A percentile compares a stretch with the other conserved stretches of the same genome.
phyloP scores from a whole-genome alignment of 73 alveolate species.

The Paramecium octaurelia region DNA sequence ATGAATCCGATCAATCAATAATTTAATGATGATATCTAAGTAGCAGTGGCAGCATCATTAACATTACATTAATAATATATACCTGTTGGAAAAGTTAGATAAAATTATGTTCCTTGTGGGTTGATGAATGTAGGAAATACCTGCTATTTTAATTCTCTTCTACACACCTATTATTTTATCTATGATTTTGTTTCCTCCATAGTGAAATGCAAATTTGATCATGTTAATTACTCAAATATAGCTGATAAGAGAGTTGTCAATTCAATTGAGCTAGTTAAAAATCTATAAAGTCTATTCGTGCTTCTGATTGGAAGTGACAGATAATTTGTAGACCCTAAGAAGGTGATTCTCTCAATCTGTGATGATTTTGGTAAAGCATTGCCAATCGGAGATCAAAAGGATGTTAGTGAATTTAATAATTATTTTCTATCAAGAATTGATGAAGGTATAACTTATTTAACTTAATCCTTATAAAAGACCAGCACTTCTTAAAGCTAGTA shows the following conservation, averaged over 20 bases:
- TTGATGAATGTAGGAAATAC: conserved; percentile 84
- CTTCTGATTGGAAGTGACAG: conserved; percentile 67
- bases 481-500: background rate
- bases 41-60: background rate
- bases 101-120: conserved; percentile 73
- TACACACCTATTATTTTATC: conserved; percentile 73
- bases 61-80: background rate
- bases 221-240: background rate
- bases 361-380: conserved; percentile 78
- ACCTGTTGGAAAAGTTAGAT: conserved; percentile 17
- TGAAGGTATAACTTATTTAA: conserved; percentile 69
- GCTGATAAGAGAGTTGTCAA: conserved; percentile 49
- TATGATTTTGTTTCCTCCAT: conserved; percentile 71
- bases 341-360: conserved; percentile 64
- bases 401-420: conserved; percentile 84
- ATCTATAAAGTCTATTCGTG: conserved; percentile 66
- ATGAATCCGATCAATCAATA: background rate
- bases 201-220: conserved; percentile 53
- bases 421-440: conserved; percentile 77
- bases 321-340: conserved; percentile 76
- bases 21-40: background rate
- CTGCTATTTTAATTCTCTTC: conserved; percentile 82
- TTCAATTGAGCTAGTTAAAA: conserved; percentile 58
- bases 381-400: conserved; percentile 83
- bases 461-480: background rate